Base-by-base conservation (phyloP, 1,284 basidiomycete genomes). In the Trichosporon coremiiforme region DNA sequence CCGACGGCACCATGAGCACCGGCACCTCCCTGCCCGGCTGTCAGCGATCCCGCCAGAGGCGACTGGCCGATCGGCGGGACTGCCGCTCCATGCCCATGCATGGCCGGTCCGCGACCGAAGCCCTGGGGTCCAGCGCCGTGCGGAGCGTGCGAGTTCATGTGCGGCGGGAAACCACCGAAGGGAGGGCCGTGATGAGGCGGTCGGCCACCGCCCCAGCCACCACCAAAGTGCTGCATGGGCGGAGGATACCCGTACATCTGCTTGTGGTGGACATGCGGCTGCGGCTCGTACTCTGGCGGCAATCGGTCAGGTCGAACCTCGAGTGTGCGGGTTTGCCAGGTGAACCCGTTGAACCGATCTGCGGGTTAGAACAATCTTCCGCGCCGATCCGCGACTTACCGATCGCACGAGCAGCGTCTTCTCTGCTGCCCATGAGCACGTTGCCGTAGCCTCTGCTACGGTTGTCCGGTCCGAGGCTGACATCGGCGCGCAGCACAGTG, bases 401-500 rank as follows among this genome's bases (percentile, higher is more conserved):
- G 53, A 95, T 91, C 0, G 93, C 94, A 53, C 92, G 87, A 3
- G 91, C 91, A 1, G 94, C 95, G 79, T 98, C 95, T 79, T 96
- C 94, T 38, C 92, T 90, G 38, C 90, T 91, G 1, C 93, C 93
- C 73, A 97, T 89, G 22, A 98, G 87, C 7, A 98, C 94, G 3
- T 94, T 97, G 22, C 95, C 95, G 78, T 95, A 95, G 0, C 95
- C 95, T 69, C 94, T 87, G 69, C 91, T 94, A 75, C 95, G 87
- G 78, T 96, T 96, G 80, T 97, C 95, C 1, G 92, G 92, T 1
- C 93, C 93, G 1, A 97, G 87, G 13, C 92, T 92, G 66, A 97
- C 94, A 79, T 98, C 96, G 7, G 96, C 95, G 41, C 96, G 90
- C 22, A 98, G 87, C 68, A 99, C 95, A 0, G 94, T 96, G 64